phyloP scores from a whole-genome alignment of 495 filamentous ascomycete genomes.

The Neurospora hispaniola region DNA sequence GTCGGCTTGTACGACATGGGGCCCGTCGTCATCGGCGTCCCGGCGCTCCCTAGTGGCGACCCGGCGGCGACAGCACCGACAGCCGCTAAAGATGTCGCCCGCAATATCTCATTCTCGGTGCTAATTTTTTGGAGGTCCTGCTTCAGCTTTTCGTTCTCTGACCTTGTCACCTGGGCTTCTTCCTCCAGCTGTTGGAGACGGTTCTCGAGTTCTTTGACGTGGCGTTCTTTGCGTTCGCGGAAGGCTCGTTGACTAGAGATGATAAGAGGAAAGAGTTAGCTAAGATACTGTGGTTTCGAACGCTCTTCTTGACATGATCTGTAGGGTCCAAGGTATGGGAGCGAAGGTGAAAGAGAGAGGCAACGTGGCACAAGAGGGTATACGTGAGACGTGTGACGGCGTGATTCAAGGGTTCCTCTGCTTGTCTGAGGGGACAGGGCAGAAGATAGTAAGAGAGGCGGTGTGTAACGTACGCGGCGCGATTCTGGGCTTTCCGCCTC shows the following conservation, averaged over 20 bases:
- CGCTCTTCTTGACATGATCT: background rate
- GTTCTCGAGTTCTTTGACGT: slow-evolving; percentile 83
- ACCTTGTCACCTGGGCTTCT: slow-evolving; percentile 28
- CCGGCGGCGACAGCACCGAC: slow-evolving; percentile 10
- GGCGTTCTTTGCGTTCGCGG: slow-evolving; percentile 89
- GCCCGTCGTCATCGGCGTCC: slow-evolving; percentile 40
- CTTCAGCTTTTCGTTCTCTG: slow-evolving; percentile 76
- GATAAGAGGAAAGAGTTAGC: slow-evolving; percentile 5
- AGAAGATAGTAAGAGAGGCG: slow-evolving; percentile 3
- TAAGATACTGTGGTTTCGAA: background rate
- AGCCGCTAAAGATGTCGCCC: slow-evolving; percentile 51
- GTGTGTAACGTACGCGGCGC: slow-evolving; percentile 70
- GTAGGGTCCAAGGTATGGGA: background rate
- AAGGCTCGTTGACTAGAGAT: slow-evolving; percentile 78
- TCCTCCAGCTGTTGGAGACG: slow-evolving; percentile 68
- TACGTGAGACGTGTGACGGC: background rate
- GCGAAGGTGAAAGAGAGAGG: background rate
- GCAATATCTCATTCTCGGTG: slow-evolving; percentile 90
- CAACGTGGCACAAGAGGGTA: background rate
- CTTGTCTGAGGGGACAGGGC: background rate
- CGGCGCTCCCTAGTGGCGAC: slow-evolving; percentile 15
- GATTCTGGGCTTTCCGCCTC: slow-evolving; percentile 88
- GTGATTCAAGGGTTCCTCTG: background rate
- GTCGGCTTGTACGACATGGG: slow-evolving; percentile 65
- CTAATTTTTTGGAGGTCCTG: slow-evolving; percentile 66